Evolutionary conservation across 768 basidiomycete species (phyloP).

Genomic region (Mrakia blollopis): DNA sequence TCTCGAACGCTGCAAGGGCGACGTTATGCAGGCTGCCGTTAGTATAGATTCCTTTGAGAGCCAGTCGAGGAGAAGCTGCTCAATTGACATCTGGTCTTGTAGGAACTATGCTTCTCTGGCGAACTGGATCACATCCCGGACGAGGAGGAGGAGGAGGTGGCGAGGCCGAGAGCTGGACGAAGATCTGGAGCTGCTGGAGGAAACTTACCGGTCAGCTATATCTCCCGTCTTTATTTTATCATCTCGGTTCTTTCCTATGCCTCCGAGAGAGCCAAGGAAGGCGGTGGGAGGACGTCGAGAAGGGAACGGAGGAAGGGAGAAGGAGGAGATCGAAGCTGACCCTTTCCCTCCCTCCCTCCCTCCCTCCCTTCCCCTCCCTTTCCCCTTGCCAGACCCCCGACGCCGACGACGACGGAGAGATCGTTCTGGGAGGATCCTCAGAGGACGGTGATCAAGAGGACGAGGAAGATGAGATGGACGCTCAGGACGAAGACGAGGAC

Average conservation of each 20-base stretch:
- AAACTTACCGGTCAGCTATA: conserved; percentile 8
- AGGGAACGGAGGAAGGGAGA: not conserved
- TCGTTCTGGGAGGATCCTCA: not conserved
- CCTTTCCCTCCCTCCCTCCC: conserved; percentile 37
- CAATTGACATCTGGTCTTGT: not conserved
- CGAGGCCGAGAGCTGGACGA: not conserved
- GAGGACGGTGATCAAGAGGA: conserved; percentile 1
- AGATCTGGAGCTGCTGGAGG: not conserved
- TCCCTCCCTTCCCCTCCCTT: conserved; percentile 34
- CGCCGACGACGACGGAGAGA: conserved; percentile 33
- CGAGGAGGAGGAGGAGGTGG: conserved; percentile 2
- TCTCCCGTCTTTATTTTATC: not conserved
- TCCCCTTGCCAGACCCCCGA: conserved; percentile 52
- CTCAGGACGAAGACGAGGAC: conserved; percentile 52
- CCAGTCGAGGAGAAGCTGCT: not conserved
- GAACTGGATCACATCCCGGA: conserved; percentile 68
- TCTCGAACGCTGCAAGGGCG: conserved; percentile 64
- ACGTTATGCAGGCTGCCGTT: conserved; percentile 92
- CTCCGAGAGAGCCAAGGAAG: not conserved
- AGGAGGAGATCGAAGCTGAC: conserved; percentile 35
- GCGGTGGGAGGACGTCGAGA: not conserved
- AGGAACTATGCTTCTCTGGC: conserved; percentile 50
- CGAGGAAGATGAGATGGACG: conserved; percentile 44
- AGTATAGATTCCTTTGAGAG: not conserved
- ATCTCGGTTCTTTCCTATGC: not conserved